These are phyloP conservation scores for Hyparrhenia diplandra DNA, from an alignment of 176 grass and related monocot species.

Conservation along the genomic window DNA sequence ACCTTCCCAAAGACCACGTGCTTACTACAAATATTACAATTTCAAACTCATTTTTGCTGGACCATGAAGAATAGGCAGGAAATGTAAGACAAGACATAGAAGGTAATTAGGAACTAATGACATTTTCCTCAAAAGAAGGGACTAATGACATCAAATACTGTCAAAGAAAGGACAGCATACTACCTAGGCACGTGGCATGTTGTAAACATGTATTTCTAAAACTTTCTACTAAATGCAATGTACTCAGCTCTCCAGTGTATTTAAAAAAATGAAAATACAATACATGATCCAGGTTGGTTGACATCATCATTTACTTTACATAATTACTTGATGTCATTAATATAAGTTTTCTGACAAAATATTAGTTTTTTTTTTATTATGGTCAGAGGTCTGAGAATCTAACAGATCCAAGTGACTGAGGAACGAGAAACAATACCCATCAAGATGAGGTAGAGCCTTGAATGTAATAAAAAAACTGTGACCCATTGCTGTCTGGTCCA, in stretches of 20 bases:
- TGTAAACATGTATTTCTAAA: neutral
- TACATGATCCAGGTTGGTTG: neutral
- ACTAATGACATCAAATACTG: neutral
- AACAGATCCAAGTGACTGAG: too few species aligned
- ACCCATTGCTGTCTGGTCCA: constrained; percentile 54
- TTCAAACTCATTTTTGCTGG: constrained; percentile 1
- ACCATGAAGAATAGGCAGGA: too few species aligned
- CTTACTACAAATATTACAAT: constrained; percentile 52
- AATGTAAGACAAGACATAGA: too few species aligned
- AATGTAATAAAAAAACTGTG: constrained; percentile 76
- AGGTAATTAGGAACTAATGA: neutral
- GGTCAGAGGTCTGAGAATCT: neutral
- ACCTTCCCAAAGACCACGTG: constrained; percentile 81
- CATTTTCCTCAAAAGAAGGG: too few species aligned
- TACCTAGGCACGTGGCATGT: neutral
- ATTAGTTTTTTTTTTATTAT: neutral
- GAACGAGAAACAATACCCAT: constrained; percentile 52
- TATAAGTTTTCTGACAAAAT: neutral
- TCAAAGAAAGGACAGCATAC: neutral
- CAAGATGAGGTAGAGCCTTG: constrained; percentile 48
- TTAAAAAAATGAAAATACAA: neutral
- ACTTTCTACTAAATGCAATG: neutral
- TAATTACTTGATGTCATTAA: neutral
- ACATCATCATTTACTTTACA: neutral
- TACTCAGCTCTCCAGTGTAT: neutral